Evolutionary conservation across 2,329 filamentous ascomycete genomes (phyloP), one percentile per base, ranked within the genome.

Genomic region (Coniochaeta sp.): DNA sequence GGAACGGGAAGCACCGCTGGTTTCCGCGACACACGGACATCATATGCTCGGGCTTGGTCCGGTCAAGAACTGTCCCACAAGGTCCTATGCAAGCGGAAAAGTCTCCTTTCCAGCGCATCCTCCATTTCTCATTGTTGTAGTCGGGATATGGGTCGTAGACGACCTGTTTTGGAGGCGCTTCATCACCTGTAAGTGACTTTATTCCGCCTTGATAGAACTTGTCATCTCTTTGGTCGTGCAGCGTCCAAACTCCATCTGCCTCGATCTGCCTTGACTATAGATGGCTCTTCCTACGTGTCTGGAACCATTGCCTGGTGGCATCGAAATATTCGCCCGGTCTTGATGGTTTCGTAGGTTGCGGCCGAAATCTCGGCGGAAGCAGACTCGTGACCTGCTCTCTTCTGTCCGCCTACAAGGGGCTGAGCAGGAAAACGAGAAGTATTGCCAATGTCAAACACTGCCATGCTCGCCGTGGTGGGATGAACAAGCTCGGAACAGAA

Each of bases 71-170:
- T 17, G n/a, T 40, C 17, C 58, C 44, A 2, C 58, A n/a, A n/a
- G 58, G 58, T n/a, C 58, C 58, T 38, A 42, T 30, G n/a, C 58
- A 59, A 10, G 58, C 30, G 1, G 19, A 19, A 36, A 40, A 59
- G 8, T 26, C 58, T 4, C 58, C 58, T 34, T 38, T 32, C 58
- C 58, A 59, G 7, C n/a, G 28, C 22, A 9, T 34, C 9, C 47
- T 30, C 58, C 58, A 59, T 38, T 54, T 47, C 7, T 9, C 44
- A 14, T n/a, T 28, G 47, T 59, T 59, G 19, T 59, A 59, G 6
- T 59, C 58, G 2, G 58, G 58, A 17, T 59, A 59, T 7, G 58
- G 58, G 47, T 59, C 58, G 32, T 55, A 59, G 5, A 30, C 44
- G 30, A 59, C 58, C 17, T 56, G 54, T 28, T 24, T 34, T 22